These are phyloP conservation scores for Endothia cerciana DNA, from an alignment of 2,329 filamentous ascomycete species.

Conservation along the genomic window DNA sequence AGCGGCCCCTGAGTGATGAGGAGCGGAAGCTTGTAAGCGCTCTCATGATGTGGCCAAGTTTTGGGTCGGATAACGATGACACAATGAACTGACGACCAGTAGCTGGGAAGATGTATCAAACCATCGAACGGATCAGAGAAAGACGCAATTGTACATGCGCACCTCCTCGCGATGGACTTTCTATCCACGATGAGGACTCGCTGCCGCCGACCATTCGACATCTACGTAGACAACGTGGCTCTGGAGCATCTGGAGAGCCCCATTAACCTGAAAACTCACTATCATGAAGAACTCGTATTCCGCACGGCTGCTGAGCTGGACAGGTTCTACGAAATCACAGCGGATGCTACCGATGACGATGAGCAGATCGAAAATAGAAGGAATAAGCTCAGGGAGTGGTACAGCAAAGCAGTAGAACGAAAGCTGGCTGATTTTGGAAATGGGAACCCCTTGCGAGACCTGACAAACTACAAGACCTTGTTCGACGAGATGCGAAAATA, in stretches of 20 bases:
- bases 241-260: constrained; percentile 19
- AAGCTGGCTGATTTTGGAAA: constrained; percentile 21
- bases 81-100: background rate
- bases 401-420: constrained; percentile 19
- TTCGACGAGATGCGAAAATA: constrained; percentile 21
- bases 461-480: constrained; percentile 15
- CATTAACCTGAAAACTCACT: constrained; percentile 28
- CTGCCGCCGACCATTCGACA: constrained; percentile 16
- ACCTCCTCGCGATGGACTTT: constrained; percentile 26
- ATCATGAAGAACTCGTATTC: constrained; percentile 28
- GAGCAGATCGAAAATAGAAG: background rate
- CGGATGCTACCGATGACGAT: background rate
- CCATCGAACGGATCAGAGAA: constrained; percentile 8
- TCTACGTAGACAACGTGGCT: constrained; percentile 21
- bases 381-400: constrained; percentile 20
- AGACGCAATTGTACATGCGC: constrained; percentile 24
- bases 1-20: background rate
- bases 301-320: constrained; percentile 23
- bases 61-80: no score
- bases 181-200: constrained; percentile 20
- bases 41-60: background rate
- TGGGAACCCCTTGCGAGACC: constrained; percentile 8
- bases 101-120: constrained; percentile 26
- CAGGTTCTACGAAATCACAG: constrained; percentile 15
- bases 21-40: constrained; percentile 20